Percentiles rank a stretch among this genome's conserved stretches.
Evolutionary conservation across 116 monocot species (phyloP).

Genomic region (Phalaenopsis hybrid): DNA sequence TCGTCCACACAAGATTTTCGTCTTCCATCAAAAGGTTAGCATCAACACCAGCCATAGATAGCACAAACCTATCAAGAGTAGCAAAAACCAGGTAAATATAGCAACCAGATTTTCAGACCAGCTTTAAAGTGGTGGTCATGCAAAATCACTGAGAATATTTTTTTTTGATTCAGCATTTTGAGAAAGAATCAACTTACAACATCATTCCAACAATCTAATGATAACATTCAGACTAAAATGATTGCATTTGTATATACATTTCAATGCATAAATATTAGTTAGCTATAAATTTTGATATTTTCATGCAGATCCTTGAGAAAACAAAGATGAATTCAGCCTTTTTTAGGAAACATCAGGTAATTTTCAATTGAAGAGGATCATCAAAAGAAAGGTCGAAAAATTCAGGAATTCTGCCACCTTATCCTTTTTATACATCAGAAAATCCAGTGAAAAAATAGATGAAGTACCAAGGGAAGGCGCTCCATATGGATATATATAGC

Average conservation of each 20-base stretch:
- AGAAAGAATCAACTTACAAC: not conserved
- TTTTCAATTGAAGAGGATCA: not conserved
- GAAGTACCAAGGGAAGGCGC: not conserved
- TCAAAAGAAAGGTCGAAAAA: not conserved
- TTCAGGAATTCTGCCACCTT: not conserved
- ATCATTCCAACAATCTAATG: not conserved
- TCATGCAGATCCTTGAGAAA: not conserved
- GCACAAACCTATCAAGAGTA: conserved; percentile 57
- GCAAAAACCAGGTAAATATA: not conserved
- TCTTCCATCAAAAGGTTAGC: conserved; percentile 93
- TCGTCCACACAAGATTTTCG: conserved; percentile 95
- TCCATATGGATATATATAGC: not conserved
- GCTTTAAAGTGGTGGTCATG: not conserved
- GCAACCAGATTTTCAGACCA: not conserved
- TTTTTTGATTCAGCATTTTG: not conserved
- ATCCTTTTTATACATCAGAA: not conserved
- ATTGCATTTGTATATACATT: conserved; percentile 1
- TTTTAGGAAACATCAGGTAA: not conserved
- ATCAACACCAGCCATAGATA: conserved; percentile 91
- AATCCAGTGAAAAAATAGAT: not conserved
- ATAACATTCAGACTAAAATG: not conserved
- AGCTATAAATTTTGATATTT: not conserved
- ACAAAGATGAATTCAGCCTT: not conserved
- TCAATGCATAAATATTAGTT: not conserved
- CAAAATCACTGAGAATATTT: not conserved